Evolutionary conservation across 2,329 filamentous ascomycete species (phyloP), one percentile per base, ranked within the genome.

Genomic region (Colletotrichum sp.): DNA sequence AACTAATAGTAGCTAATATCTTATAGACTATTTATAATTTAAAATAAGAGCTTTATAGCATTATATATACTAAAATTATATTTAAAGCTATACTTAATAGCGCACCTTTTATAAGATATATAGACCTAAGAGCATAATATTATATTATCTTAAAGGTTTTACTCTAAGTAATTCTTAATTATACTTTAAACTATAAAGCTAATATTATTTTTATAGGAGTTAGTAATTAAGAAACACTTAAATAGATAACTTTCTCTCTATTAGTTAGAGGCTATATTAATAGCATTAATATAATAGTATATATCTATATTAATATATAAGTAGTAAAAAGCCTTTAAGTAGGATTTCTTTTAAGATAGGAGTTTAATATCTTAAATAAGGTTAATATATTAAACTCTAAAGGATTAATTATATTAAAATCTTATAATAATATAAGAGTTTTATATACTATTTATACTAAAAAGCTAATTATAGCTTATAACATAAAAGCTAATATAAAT

Each of bases 241-340:
- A 0, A 57, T 44, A 44, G 4, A 0, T 15, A 18, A 44, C 9
- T 0, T 44, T 44, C 1, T 44, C 2, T 3, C 6, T 44, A n/a
- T 5, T 44, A n/a, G 3, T 44, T 10, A 10, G 9, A n/a, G 3
- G 5, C 8, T n/a, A 10, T 44, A 44, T 44, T 44, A 44, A 44
- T n/a, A 44, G 7, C 4, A 44, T 3, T n/a, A 44, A 44, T 44
- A 44, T 44, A n/a, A 44, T n/a, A 44, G 1, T 8, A 10, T 44
- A 44, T 5, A 8, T 44, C 0, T 44, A 44, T 44, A 44, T 44
- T 10, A n/a, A 0, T 10, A n/a, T 15, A 10, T 44, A 44, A 10
- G 2, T 44, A 44, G 1, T 44, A 18, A 44, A 12, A 6, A 44
- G 1, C 8, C 0, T n/a, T n/a, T 10, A 44, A 10, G 0, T n/a